A percentile compares a stretch with the other conserved stretches of the same genome.
Conservation (phyloP, 2,329 filamentous ascomycete species). For the Nothomitra cinnamomea region DNA sequence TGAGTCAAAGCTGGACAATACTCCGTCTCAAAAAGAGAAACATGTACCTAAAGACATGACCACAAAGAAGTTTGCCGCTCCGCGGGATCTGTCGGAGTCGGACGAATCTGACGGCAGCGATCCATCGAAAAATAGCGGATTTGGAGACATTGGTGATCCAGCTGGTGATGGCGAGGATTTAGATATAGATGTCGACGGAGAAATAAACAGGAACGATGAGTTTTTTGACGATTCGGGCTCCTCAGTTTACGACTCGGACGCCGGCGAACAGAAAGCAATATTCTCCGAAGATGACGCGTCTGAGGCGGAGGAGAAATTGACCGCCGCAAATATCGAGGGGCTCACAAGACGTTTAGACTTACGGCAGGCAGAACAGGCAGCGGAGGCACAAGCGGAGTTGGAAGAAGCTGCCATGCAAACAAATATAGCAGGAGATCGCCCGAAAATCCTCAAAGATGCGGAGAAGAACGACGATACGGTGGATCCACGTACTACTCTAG, state of each 20-base stretch:
- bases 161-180: conserved; percentile 16
- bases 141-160: conserved; percentile 19
- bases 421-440: conserved; percentile 69
- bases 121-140: conserved; percentile 21
- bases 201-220: conserved; percentile 27
- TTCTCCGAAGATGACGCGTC: conserved; percentile 92
- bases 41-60: too few species aligned
- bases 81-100: neutral
- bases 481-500: conserved; percentile 44
- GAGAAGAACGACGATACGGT: conserved; percentile 46
- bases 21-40: neutral
- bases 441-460: conserved; percentile 44
- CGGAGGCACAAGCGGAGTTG: conserved; percentile 70
- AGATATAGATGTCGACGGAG: conserved; percentile 13
- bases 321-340: conserved; percentile 89
- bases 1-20: neutral
- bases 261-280: conserved; percentile 42
- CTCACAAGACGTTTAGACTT: conserved; percentile 71
- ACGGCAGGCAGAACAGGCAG: conserved; percentile 59
- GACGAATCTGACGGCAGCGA: neutral
- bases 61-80: too few species aligned
- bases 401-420: conserved; percentile 77
- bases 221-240: conserved; percentile 38
- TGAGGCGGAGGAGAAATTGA: conserved; percentile 77
- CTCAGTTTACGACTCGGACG: conserved; percentile 54